A percentile compares a stretch with the other conserved stretches of the same genome.
phyloP scores from a whole-genome alignment of 176 grass and related monocot genomes.

The Avena sativa region DNA sequence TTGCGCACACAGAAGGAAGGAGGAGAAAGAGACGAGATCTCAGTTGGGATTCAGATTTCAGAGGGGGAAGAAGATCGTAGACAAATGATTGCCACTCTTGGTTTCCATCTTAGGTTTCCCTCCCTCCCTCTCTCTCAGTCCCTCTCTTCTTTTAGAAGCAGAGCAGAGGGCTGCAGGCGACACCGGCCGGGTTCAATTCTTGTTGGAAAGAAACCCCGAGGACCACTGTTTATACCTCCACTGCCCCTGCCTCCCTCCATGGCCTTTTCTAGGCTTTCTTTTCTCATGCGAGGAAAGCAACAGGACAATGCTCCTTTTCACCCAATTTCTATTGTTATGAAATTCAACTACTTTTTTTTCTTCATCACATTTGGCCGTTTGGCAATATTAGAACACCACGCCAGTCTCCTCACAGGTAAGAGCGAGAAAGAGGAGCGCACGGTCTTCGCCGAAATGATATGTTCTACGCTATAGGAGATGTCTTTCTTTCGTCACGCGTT shows the following conservation, averaged over 20 bases:
- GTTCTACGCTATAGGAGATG: background rate
- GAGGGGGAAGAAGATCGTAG: background rate
- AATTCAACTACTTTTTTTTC: background rate
- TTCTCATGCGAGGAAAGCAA: constrained; percentile 40
- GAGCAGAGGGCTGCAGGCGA: background rate
- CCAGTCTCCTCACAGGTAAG: background rate
- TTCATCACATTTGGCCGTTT: background rate
- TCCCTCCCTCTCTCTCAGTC: background rate
- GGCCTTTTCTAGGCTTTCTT: constrained; percentile 35
- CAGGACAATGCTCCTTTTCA: background rate
- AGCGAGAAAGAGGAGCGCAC: background rate
- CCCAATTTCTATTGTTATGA: constrained; percentile 12
- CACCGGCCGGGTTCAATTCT: background rate
- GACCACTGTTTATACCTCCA: background rate
- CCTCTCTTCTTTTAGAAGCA: background rate
- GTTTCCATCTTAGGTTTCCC: constrained; percentile 25
- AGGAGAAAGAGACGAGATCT: constrained; percentile 27
- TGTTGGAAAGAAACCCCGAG: background rate
- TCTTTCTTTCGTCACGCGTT: background rate
- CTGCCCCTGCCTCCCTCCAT: background rate
- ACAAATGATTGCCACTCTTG: constrained; percentile 51
- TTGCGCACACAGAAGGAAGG: constrained; percentile 43
- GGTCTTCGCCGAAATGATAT: background rate
- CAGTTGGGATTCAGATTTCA: constrained; percentile 52
- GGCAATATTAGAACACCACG: background rate